Conservation (phyloP, 306 rosid genomes). For the Nissolia schottii region DNA sequence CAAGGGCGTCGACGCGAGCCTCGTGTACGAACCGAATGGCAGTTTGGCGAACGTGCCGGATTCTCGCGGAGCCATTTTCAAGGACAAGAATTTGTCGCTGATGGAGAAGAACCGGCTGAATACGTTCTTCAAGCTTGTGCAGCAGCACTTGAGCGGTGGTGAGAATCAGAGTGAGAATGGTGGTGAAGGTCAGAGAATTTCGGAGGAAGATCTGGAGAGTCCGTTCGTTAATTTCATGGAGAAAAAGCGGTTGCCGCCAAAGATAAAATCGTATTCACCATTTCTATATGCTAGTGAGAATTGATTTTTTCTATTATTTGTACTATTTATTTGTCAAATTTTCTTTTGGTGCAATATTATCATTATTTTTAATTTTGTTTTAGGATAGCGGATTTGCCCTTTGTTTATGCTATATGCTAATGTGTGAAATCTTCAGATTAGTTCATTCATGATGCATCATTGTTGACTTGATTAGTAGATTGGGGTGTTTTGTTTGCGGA, state of each 20-base stretch:
- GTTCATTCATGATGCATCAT: background rate
- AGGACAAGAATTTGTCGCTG: conserved; percentile 62
- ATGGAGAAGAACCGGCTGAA: conserved; percentile 78
- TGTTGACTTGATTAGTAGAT: background rate
- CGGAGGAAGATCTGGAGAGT: conserved; percentile 74
- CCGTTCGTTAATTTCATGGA: conserved; percentile 65
- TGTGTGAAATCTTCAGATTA: background rate
- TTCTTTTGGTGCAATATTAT: background rate
- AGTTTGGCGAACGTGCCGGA: conserved; percentile 66
- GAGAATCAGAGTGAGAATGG: conserved; percentile 18
- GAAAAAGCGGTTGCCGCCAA: conserved; percentile 67
- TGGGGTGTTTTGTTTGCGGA: background rate
- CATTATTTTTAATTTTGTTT: no score
- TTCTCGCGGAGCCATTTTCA: conserved; percentile 86
- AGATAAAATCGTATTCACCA: conserved; percentile 79
- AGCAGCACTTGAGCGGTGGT: conserved; percentile 53
- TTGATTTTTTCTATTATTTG: conserved; percentile 19
- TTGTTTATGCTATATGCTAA: background rate
- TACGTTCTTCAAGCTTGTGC: conserved; percentile 88
- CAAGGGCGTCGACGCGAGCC: conserved; percentile 67
- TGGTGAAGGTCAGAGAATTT: conserved; percentile 38
- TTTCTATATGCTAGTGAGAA: conserved; percentile 47
- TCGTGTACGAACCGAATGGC: conserved; percentile 44
- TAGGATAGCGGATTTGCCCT: background rate
- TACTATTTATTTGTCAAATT: background rate